phyloP scores from a whole-genome alignment of 352 stramenopile genomes.

The Thalassiosira delicatula region DNA sequence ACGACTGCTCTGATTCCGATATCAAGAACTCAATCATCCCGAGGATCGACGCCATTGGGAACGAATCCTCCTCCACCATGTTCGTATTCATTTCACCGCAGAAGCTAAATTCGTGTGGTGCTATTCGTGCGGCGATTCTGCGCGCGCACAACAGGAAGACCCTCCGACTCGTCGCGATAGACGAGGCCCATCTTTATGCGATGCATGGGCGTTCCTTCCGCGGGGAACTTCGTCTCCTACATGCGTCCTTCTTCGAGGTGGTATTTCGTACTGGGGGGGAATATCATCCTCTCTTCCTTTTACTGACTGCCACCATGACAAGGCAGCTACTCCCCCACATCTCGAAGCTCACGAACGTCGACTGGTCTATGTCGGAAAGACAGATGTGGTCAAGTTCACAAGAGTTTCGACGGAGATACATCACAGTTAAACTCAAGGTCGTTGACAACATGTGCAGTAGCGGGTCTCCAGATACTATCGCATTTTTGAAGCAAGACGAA shows the following conservation, averaged over 20 bases:
- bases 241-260: neutral
- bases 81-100: neutral
- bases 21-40: neutral
- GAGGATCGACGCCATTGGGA: neutral
- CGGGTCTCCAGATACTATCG: neutral
- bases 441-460: neutral
- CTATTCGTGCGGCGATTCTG: no score
- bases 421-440: neutral
- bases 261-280: neutral
- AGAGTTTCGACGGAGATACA: neutral
- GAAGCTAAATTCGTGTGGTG: no score
- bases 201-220: slow-evolving; percentile 13
- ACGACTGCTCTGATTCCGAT: neutral
- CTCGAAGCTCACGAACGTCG: neutral
- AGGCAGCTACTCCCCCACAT: neutral
- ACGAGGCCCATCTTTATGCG: slow-evolving; percentile 23
- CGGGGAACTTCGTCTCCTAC: neutral
- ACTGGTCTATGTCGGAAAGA: neutral
- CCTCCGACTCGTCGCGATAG: slow-evolving; percentile 1
- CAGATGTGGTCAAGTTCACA: neutral
- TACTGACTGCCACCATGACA: neutral
- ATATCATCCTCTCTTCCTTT: neutral
- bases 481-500: neutral
- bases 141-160: no score
- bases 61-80: neutral